Conservation (phyloP, 2,329 filamentous ascomycete species). For the Penicillium sp. region DNA sequence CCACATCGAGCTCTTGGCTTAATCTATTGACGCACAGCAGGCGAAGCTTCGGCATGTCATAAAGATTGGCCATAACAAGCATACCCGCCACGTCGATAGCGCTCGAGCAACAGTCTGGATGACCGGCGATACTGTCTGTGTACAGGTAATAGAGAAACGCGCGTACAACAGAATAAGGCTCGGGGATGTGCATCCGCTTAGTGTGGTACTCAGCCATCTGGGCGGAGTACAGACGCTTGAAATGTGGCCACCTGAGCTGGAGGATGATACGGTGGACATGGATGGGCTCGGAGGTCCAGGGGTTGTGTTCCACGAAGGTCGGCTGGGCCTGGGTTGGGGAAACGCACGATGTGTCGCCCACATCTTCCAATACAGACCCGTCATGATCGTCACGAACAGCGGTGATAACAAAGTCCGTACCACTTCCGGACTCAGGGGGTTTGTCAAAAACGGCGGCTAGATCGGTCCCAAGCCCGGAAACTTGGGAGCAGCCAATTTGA, state of each 20-base stretch:
- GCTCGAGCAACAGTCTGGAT: conserved; percentile 57
- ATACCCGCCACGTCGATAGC: conserved; percentile 88
- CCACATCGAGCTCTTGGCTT: conserved; percentile 85
- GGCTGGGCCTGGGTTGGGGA: conserved; percentile 27
- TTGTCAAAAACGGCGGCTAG: conserved; percentile 84
- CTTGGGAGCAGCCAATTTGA: conserved; percentile 49
- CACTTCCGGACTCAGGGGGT: conserved; percentile 77
- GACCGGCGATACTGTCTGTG: conserved; percentile 77
- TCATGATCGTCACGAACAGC: conserved; percentile 68
- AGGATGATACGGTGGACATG: conserved; percentile 94
- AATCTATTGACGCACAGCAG: conserved; percentile 88
- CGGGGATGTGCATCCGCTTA: conserved; percentile 95
- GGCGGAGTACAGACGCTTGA: conserved; percentile 82
- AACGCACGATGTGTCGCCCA: conserved; percentile 35
- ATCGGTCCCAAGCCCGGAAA: conserved; percentile 74
- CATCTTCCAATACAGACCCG: conserved; percentile 50
- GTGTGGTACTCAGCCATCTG: conserved; percentile 98
- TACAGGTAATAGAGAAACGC: conserved; percentile 96
- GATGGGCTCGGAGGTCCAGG: conserved; percentile 71
- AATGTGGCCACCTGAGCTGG: conserved; percentile 94
- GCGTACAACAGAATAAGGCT: conserved; percentile 89
- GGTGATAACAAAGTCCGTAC: conserved; percentile 87
- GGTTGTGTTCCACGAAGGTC: conserved; percentile 33
- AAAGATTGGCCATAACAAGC: conserved; percentile 96
- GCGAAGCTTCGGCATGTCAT: conserved; percentile 91